Evolutionary conservation across 2,329 filamentous ascomycete species (phyloP).

Genomic region (Domatiomyces catenatus): DNA sequence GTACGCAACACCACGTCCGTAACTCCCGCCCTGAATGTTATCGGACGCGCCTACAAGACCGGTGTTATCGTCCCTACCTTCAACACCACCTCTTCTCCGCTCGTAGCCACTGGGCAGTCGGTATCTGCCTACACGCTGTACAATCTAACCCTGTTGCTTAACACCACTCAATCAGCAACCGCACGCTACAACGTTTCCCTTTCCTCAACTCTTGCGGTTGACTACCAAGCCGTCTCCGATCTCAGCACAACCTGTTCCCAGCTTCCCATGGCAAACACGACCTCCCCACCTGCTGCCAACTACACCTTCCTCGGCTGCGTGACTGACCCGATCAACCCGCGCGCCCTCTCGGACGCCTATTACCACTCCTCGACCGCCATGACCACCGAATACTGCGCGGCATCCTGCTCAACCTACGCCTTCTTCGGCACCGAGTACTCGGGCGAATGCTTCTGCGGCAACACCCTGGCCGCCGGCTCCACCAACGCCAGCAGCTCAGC

Average conservation of each 20-base stretch:
- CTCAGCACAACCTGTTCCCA: not conserved
- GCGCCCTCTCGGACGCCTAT: conserved; percentile 2
- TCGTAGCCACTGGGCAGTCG: not conserved
- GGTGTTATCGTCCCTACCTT: not conserved
- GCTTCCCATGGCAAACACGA: not conserved
- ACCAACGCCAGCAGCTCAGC: conserved; percentile 4
- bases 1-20: not conserved
- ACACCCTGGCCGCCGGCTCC: conserved; percentile 14
- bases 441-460: conserved; percentile 24
- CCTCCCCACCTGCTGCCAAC: not conserved
- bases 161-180: not conserved
- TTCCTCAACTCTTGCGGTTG: not conserved
- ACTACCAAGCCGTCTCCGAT: not conserved
- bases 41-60: not conserved
- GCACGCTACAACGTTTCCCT: not conserved
- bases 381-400: conserved; percentile 18
- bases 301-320: conserved; percentile 1
- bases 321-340: not conserved
- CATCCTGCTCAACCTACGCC: conserved; percentile 17
- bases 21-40: not conserved
- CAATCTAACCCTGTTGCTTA: not conserved
- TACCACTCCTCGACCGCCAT: conserved; percentile 13
- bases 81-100: not conserved
- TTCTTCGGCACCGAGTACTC: conserved; percentile 23
- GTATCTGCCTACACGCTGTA: not conserved